Evolutionary conservation across 805 yeast species (phyloP).

Genomic region (Suhomyces canberraensis): DNA sequence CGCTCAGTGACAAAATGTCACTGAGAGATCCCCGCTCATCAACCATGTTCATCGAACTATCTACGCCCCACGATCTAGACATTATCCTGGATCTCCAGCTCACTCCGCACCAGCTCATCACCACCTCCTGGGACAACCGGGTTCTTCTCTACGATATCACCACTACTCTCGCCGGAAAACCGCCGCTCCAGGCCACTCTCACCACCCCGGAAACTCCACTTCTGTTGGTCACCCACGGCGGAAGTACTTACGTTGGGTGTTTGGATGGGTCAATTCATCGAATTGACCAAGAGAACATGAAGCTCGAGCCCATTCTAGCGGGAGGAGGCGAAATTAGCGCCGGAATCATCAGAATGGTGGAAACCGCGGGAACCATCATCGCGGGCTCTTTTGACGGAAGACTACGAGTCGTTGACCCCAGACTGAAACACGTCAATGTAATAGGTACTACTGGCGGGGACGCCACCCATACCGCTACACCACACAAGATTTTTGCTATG

Average conservation of each 20-base stretch:
- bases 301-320: slow-evolving; percentile 1
- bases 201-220: slow-evolving; percentile 20
- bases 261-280: slow-evolving; percentile 53
- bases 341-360: too few relatives aligned
- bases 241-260: slow-evolving; percentile 44
- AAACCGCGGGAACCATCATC: neutral
- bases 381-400: slow-evolving; percentile 35
- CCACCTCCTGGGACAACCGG: slow-evolving; percentile 58
- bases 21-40: too few relatives aligned
- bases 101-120: slow-evolving; percentile 43
- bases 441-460: too few relatives aligned
- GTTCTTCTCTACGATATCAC: slow-evolving; percentile 42
- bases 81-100: slow-evolving; percentile 42
- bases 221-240: slow-evolving; percentile 25
- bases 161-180: neutral
- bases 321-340: too few relatives aligned
- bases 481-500: slow-evolving; percentile 55
- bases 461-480: too few relatives aligned
- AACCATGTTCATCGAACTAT: slow-evolving; percentile 13
- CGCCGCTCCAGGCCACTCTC: slow-evolving; percentile 6
- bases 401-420: slow-evolving; percentile 46
- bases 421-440: slow-evolving; percentile 14
- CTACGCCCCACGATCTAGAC: slow-evolving; percentile 31
- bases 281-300: slow-evolving; percentile 44
- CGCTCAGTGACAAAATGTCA: too few relatives aligned